Evolutionary conservation across 306 rosid genomes (phyloP).

Genomic region (Dalbergia cochinchinensis): DNA sequence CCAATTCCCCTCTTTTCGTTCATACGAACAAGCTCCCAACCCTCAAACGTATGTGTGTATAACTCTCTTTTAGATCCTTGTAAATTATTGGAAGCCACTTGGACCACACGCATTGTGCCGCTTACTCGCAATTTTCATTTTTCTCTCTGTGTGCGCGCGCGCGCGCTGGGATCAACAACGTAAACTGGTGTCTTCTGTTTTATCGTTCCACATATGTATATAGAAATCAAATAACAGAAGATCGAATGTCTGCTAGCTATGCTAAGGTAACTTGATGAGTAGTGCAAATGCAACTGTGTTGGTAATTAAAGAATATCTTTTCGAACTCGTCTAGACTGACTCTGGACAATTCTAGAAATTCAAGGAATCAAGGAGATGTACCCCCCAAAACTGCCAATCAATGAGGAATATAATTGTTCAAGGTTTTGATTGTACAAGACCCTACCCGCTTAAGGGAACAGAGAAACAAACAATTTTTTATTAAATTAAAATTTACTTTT

Average conservation of each 20-base stretch:
- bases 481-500: too few species aligned
- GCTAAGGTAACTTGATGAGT: neutral
- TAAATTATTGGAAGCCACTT: slow-evolving; percentile 36
- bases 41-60: neutral
- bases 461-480: too few species aligned
- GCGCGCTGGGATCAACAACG: neutral
- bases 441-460: too few species aligned
- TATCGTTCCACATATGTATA: neutral
- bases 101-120: slow-evolving; percentile 41
- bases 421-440: too few species aligned
- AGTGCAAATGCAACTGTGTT: neutral
- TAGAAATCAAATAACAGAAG: slow-evolving; percentile 4
- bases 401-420: neutral
- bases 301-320: neutral
- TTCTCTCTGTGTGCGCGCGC: too few species aligned
- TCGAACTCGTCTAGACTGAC: neutral
- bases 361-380: neutral
- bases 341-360: slow-evolving; percentile 13
- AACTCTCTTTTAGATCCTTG: slow-evolving; percentile 13
- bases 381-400: neutral
- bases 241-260: slow-evolving; percentile 23
- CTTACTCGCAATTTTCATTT: neutral
- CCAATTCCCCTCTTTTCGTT: too few species aligned
- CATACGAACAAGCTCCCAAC: neutral
- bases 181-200: neutral